Evolutionary conservation across 345 rosid genomes (phyloP), one percentile per base, ranked within the genome.

Genomic region (Boechera stricta): DNA sequence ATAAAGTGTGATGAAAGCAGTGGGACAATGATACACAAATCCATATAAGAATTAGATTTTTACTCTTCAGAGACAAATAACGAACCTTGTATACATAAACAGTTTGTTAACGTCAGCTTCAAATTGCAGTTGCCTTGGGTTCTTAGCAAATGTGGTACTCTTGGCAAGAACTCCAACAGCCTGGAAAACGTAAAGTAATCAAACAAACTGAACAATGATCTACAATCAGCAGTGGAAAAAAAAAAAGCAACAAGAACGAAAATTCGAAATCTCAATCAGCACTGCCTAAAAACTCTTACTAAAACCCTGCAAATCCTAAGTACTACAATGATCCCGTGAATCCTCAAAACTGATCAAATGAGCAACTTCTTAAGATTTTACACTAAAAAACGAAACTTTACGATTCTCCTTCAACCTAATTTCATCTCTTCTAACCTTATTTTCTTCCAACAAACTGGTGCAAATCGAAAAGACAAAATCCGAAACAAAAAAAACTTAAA

Each of bases 81-180:
- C 82, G 13, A 48, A 91, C 98, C 97, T 83, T 67, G 98, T 94
- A 80, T 82, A 91, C 38, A 94, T 78, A 73, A 94, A 94, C 61
- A 91, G 91, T 47, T 88, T 87, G 78, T 91, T 91, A 28, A 90
- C 80, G 76, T 94, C 97, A 0, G 89, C 87, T 85, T 94, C 96
- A 45, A 90, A 91, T 57, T 94, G 98, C 29, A 94, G 76, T 67
- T 87, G 87, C 84, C 97, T 86, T 28, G 96, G 93, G 77, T 91
- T 83, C 83, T 73, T 90, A 41, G 90, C 84, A 80, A 94, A 91
- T 35, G 87, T 87, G 7, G 88, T 86, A 70, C 89, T 91, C 71
- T 85, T 87, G 32, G 94, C 91, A 38, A 91, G 89, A 73, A 58
- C 77, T 71, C 86, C 93, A 79, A 89, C 90, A 29, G 85, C 94